Percentiles rank a stretch among this genome's conserved stretches.
Evolutionary conservation across 345 rosid species (phyloP).

Genomic region (Cochlearia excelsa): DNA sequence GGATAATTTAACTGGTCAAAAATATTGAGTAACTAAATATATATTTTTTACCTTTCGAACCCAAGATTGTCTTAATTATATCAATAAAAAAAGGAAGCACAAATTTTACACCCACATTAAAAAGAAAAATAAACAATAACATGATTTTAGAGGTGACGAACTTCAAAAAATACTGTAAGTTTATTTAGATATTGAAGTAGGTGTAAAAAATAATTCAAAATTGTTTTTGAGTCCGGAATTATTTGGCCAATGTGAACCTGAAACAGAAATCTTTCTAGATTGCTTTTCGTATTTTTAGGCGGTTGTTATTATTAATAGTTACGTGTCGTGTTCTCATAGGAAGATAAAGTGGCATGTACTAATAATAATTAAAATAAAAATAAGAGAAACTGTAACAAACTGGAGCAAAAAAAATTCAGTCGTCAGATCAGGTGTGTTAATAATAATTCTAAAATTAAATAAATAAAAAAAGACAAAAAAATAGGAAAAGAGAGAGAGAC

Average conservation of each 20-base stretch:
- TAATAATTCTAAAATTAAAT: constrained; percentile 9
- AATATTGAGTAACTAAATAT: no score
- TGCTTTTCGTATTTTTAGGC: constrained; percentile 24
- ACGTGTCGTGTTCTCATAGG: constrained; percentile 26
- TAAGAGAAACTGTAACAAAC: constrained; percentile 23
- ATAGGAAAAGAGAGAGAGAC: no score
- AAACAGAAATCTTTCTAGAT: constrained; percentile 12
- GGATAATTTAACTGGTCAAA: no score
- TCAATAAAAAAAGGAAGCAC: no score
- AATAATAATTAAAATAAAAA: not conserved
- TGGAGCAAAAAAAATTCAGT: constrained; percentile 18
- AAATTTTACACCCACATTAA: no score
- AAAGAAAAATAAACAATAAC: no score
- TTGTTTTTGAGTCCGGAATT: not conserved
- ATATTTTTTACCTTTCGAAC: no score
- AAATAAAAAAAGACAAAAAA: not conserved
- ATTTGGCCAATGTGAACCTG: no score
- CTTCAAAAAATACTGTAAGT: no score
- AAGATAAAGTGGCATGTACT: constrained; percentile 29
- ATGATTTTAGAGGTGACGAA: no score
- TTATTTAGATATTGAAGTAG: no score
- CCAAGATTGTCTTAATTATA: no score
- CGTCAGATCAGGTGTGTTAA: constrained; percentile 27
- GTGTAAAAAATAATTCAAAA: not conserved
- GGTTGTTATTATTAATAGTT: constrained; percentile 6